Percentiles rank a stretch among this genome's conserved stretches.
Evolutionary conservation across 108 stramenopile genomes (phyloP).

Genomic region (Nitzschia sp.): DNA sequence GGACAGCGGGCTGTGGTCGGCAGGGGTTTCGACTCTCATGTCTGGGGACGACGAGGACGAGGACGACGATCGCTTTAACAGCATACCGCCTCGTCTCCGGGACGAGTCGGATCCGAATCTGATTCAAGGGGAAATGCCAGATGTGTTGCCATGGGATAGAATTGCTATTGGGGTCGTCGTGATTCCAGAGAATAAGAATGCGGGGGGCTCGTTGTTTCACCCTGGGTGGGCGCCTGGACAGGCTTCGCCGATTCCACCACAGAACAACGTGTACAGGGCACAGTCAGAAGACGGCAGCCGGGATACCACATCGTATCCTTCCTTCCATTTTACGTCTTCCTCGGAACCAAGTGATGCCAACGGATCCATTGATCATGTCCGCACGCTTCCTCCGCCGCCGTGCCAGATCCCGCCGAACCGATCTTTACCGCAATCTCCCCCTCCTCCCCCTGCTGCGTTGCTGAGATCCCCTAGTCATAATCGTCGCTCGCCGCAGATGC

Average conservation of each 20-base stretch:
- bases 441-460: no score
- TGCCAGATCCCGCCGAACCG: no score
- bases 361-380: no score
- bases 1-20: neutral
- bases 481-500: neutral
- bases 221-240: no score
- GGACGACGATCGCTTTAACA: neutral
- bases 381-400: no score
- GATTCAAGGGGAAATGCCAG: neutral
- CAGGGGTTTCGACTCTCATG: neutral
- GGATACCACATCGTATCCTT: neutral
- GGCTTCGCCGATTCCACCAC: no score
- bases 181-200: neutral
- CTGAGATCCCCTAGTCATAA: neutral
- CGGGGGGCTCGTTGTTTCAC: neutral
- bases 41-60: neutral
- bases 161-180: conserved; percentile 1
- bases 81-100: neutral
- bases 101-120: neutral
- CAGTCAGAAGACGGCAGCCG: neutral
- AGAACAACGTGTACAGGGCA: no score
- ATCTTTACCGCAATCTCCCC: no score
- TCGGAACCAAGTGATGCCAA: neutral
- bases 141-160: neutral
- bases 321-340: neutral